A percentile compares a stretch with the other conserved stretches of the same genome.
Conservation (phyloP, 768 basidiomycete species). For the Termitomyces sp. region DNA sequence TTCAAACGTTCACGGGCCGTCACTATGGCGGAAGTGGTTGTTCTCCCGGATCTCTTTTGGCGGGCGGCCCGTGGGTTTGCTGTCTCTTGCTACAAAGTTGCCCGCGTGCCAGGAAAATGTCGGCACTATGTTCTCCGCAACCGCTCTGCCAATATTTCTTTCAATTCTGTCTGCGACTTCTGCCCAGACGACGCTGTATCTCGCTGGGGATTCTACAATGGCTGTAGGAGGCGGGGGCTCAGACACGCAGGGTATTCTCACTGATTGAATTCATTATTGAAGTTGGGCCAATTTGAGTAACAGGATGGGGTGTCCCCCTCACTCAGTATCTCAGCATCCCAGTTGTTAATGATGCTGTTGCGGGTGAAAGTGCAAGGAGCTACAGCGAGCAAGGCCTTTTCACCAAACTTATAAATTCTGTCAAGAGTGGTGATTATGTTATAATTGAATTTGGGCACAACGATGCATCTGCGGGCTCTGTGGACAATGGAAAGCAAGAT, state of each 20-base stretch:
- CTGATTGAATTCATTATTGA: neutral
- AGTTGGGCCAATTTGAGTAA: neutral
- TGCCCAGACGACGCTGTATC: constrained; percentile 36
- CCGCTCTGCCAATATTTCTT: neutral
- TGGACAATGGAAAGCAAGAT: constrained; percentile 37
- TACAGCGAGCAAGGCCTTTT: constrained; percentile 44
- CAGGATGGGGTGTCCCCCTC: constrained; percentile 42
- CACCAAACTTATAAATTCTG: constrained; percentile 33
- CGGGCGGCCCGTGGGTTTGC: neutral
- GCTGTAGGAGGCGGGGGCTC: constrained; percentile 32
- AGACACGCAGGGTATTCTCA: constrained; percentile 25
- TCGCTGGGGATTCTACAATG: constrained; percentile 42
- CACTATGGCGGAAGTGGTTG: neutral
- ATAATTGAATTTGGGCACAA: constrained; percentile 46
- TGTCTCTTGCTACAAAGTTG: neutral
- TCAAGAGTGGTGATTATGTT: constrained; percentile 33
- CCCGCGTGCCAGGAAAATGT: neutral
- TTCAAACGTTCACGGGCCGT: neutral
- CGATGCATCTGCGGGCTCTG: constrained; percentile 25
- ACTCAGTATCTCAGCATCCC: constrained; percentile 33
- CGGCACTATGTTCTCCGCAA: neutral
- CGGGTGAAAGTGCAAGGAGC: constrained; percentile 38
- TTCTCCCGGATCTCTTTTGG: neutral
- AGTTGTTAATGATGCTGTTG: constrained; percentile 40
- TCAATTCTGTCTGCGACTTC: neutral